Evolutionary conservation across 2,329 filamentous ascomycete genomes (phyloP).

Genomic region (Bipolaris zeicola): DNA sequence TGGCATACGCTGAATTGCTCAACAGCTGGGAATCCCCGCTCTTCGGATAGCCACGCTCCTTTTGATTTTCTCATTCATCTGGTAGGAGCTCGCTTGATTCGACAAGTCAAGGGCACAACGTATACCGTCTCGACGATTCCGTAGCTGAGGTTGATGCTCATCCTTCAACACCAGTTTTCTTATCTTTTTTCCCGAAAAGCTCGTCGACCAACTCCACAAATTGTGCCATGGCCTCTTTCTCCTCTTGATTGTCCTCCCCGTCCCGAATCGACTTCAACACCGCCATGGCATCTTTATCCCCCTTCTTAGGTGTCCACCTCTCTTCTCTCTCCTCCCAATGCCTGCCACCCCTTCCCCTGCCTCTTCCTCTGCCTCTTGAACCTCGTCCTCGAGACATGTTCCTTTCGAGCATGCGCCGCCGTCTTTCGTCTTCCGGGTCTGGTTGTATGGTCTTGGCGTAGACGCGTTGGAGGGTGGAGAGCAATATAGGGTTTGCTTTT

Average conservation of each 20-base stretch:
- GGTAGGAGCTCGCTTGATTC: neutral
- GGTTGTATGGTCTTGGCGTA: slow-evolving; percentile 45
- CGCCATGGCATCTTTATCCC: slow-evolving; percentile 38
- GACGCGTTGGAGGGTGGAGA: slow-evolving; percentile 37
- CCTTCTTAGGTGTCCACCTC: slow-evolving; percentile 40
- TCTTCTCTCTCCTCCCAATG: slow-evolving; percentile 15
- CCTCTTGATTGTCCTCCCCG: slow-evolving; percentile 36
- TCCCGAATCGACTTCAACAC: slow-evolving; percentile 34
- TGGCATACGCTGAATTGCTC: neutral
- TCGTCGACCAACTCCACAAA: slow-evolving; percentile 45
- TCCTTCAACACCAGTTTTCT: neutral
- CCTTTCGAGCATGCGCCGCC: slow-evolving; percentile 18
- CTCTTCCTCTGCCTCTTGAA: slow-evolving; percentile 23
- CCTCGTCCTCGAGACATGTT: slow-evolving; percentile 25
- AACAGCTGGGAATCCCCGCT: neutral
- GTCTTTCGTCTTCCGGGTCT: slow-evolving; percentile 31
- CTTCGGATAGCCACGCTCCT: neutral
- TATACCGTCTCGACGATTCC: neutral
- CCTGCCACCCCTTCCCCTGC: slow-evolving; percentile 24
- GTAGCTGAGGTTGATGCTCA: neutral
- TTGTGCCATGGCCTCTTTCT: slow-evolving; percentile 49
- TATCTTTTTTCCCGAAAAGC: slow-evolving; percentile 21
- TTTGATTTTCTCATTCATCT: neutral
- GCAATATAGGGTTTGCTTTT: slow-evolving; percentile 31
- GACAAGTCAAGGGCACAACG: neutral